Evolutionary conservation across 1,284 basidiomycete genomes (phyloP).

Genomic region (Puccinia novopanici): DNA sequence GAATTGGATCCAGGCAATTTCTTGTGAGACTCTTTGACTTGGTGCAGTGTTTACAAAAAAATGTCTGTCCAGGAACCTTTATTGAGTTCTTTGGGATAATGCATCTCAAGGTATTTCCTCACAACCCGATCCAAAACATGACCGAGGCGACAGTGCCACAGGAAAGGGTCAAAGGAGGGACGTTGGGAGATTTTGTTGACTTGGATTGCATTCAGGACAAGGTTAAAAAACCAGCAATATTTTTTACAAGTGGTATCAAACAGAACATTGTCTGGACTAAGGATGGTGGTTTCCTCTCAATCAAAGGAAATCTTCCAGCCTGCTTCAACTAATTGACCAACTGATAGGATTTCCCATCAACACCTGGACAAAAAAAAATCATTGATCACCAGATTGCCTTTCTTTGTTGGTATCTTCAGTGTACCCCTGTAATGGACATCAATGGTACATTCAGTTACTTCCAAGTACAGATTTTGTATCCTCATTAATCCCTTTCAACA

Average conservation of each 20-base stretch:
- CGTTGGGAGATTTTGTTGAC: neutral
- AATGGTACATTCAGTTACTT: no score
- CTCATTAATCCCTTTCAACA: no score
- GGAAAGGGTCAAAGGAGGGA: neutral
- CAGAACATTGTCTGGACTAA: neutral
- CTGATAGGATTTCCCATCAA: no score
- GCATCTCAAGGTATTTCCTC: neutral
- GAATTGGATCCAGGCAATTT: neutral
- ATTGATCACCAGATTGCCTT: no score
- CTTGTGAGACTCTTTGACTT: neutral
- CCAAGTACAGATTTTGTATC: no score
- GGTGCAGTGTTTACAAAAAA: neutral
- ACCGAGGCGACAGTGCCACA: slow-evolving; percentile 7
- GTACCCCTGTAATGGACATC: no score
- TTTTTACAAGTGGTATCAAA: neutral
- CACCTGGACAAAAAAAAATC: no score
- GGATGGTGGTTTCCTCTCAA: no score
- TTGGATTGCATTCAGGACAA: neutral
- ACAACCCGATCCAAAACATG: neutral
- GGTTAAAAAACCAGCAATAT: neutral
- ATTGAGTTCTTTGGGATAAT: neutral
- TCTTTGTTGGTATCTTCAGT: no score
- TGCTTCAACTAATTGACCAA: no score
- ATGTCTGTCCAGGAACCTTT: neutral
- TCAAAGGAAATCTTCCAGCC: no score